A percentile compares a stretch with the other conserved stretches of the same genome.
These are phyloP conservation scores for Clathrospora elynae DNA, from an alignment of 2,329 filamentous ascomycete species.

Conservation along the genomic window DNA sequence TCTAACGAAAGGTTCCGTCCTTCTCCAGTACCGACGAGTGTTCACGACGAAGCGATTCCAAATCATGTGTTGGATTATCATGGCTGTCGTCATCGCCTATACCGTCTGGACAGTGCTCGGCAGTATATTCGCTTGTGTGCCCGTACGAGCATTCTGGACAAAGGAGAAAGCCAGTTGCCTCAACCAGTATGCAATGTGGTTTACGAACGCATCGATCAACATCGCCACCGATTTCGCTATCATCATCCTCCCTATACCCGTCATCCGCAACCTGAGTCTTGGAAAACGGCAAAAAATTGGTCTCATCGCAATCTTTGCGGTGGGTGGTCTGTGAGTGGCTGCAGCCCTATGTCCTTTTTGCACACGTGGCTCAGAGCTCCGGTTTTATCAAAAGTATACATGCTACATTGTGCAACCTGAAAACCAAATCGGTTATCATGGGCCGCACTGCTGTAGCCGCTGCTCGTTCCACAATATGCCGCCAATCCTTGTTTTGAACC, in stretches of 20 bases:
- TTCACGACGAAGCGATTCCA: conserved; percentile 39
- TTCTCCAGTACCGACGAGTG: conserved; percentile 42
- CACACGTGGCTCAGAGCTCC: conserved; percentile 3
- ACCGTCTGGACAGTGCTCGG: conserved; percentile 41
- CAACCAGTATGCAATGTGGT: conserved; percentile 40
- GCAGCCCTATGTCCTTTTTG: not conserved
- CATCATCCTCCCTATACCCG: conserved; percentile 44
- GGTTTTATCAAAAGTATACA: conserved; percentile 10
- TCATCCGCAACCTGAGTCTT: conserved; percentile 43
- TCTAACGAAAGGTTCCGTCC: conserved; percentile 42
- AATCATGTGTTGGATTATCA: conserved; percentile 28
- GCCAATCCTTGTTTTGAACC: not conserved
- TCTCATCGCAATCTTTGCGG: conserved; percentile 46
- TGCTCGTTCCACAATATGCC: not conserved
- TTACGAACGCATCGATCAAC: conserved; percentile 32
- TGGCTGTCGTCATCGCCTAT: conserved; percentile 35
- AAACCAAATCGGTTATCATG: not conserved
- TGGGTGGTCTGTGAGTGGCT: conserved; percentile 49
- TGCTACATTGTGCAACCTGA: conserved; percentile 9
- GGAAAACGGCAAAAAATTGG: conserved; percentile 44
- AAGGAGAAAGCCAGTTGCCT: conserved; percentile 38
- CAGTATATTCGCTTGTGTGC: conserved; percentile 42
- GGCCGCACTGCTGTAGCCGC: not conserved
- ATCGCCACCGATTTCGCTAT: conserved; percentile 43
- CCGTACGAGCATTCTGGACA: conserved; percentile 43